A percentile compares a stretch with the other conserved stretches of the same genome.
phyloP scores from a whole-genome alignment of 306 rosid species.

The Medicago lupulina region DNA sequence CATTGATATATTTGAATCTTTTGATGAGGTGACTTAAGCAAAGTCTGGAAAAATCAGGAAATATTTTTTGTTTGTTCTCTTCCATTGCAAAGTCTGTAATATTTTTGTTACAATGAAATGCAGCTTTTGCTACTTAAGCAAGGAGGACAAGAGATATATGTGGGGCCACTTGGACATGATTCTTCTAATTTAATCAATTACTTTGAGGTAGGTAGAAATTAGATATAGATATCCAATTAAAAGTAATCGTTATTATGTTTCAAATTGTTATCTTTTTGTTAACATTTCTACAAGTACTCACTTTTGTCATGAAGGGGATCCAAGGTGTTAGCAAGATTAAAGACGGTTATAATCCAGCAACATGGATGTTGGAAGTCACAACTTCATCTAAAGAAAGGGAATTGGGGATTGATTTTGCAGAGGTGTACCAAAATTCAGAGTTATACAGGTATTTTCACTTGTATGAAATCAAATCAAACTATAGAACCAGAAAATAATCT shows the following conservation, averaged over 20 bases:
- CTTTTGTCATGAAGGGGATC: conserved; percentile 50
- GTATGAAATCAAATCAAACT: background rate
- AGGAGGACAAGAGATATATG: conserved; percentile 61
- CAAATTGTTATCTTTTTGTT: background rate
- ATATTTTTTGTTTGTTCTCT: conserved; percentile 11
- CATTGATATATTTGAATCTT: conserved; percentile 71
- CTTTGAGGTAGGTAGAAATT: conserved; percentile 48
- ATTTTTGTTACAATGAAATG: conserved; percentile 21
- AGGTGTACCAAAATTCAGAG: conserved; percentile 51
- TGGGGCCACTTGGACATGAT: conserved; percentile 58
- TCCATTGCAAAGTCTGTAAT: conserved; percentile 17
- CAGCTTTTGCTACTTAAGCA: conserved; percentile 61
- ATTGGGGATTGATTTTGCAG: conserved; percentile 52
- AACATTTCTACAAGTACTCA: background rate
- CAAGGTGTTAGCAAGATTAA: conserved; percentile 51
- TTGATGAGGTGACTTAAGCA: conserved; percentile 72
- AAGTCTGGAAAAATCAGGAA: background rate
- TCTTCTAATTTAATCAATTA: conserved; percentile 52
- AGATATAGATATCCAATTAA: background rate
- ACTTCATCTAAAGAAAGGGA: conserved; percentile 51
- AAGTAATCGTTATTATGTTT: conserved; percentile 3
- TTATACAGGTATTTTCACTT: conserved; percentile 50
- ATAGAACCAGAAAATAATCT: background rate
- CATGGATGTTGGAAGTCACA: conserved; percentile 62
- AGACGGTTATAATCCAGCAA: conserved; percentile 60